A percentile compares a stretch with the other conserved stretches of the same genome.
Evolutionary conservation across 768 basidiomycete genomes (phyloP).

Genomic region (Tylopilus rubrobrunneus): DNA sequence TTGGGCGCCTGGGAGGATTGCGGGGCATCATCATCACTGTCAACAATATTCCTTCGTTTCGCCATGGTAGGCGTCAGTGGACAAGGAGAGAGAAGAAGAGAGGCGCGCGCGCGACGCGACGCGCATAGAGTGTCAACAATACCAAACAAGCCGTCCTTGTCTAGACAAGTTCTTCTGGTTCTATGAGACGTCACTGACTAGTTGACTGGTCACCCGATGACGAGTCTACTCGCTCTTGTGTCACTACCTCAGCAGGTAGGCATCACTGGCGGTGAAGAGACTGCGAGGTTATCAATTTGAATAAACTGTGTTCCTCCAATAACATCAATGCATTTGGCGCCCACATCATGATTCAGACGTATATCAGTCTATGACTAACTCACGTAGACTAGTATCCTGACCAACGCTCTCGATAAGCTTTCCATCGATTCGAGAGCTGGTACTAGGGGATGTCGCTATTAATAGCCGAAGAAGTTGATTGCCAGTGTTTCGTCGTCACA

Average conservation of each 20-base stretch:
- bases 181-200: too few relatives aligned
- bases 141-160: slow-evolving; percentile 17
- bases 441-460: not conserved
- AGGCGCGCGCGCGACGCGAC: slow-evolving; percentile 29
- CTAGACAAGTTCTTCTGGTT: too few relatives aligned
- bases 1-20: slow-evolving; percentile 37
- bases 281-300: too few relatives aligned
- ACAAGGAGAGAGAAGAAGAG: not conserved
- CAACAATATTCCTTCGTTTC: slow-evolving; percentile 46
- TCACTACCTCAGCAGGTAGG: too few relatives aligned
- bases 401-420: not conserved
- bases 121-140: slow-evolving; percentile 12
- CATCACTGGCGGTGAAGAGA: not conserved
- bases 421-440: not conserved
- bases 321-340: too few relatives aligned
- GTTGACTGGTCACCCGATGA: too few relatives aligned
- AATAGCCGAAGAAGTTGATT: slow-evolving; percentile 16
- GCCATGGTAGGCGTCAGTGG: slow-evolving; percentile 37
- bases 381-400: too few relatives aligned
- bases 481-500: slow-evolving; percentile 6
- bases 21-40: slow-evolving; percentile 41
- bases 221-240: too few relatives aligned
- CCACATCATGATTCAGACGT: too few relatives aligned
- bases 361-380: too few relatives aligned
- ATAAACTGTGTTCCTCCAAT: too few relatives aligned